phyloP scores from a whole-genome alignment of 129 eudicot species.

The Deinandra increscens region DNA sequence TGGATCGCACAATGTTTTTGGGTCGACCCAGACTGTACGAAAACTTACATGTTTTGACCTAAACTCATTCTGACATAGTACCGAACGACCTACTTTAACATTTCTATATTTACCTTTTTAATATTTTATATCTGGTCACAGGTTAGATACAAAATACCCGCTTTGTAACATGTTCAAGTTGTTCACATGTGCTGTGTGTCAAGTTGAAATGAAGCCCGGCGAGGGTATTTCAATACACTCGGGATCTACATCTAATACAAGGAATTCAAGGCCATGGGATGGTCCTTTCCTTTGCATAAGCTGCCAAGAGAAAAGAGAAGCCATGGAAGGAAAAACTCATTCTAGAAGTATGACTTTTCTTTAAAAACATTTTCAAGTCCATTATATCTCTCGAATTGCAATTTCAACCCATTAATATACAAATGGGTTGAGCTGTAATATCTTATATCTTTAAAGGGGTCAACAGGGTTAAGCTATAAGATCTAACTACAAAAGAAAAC shows the following conservation, averaged over 20 bases:
- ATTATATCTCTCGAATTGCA: not conserved
- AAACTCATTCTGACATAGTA: not conserved
- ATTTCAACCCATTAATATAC: not conserved
- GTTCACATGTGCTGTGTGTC: conserved; percentile 91
- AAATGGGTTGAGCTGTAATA: not conserved
- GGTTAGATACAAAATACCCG: conserved; percentile 89
- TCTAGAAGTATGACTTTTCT: conserved; percentile 47
- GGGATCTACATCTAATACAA: conserved; percentile 34
- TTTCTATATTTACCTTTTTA: not conserved
- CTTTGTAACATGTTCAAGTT: conserved; percentile 93
- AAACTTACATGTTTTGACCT: not conserved
- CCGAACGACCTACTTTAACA: not conserved
- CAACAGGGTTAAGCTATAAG: not conserved
- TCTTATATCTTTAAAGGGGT: not conserved
- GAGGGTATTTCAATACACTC: conserved; percentile 88
- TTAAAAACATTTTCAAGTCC: not conserved
- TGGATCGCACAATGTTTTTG: not conserved
- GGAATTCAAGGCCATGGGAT: conserved; percentile 90
- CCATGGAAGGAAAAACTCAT: conserved; percentile 94
- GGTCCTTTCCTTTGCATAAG: conserved; percentile 93
- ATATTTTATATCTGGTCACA: conserved; percentile 28
- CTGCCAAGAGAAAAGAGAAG: conserved; percentile 94
- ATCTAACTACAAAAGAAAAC: too few relatives aligned
- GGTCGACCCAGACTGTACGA: not conserved
- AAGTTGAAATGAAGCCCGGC: conserved; percentile 93